Conservation (phyloP, 768 basidiomycete species). For the Leccinum subgranulosum region DNA sequence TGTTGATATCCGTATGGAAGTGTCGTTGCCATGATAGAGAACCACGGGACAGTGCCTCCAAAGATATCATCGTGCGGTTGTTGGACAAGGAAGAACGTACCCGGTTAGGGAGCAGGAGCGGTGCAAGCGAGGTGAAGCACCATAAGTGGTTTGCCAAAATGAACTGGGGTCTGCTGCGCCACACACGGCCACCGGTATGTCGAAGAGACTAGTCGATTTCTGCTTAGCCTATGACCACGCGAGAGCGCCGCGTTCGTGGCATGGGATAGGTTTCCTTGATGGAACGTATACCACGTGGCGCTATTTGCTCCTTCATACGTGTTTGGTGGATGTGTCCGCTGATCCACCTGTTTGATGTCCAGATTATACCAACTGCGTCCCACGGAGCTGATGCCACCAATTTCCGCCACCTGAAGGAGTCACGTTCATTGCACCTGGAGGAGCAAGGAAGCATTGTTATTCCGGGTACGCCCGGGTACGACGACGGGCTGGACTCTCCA, state of each 20-base stretch:
- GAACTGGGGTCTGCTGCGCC: conserved; percentile 94
- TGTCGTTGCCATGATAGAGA: conserved; percentile 9
- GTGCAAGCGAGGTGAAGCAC: conserved; percentile 97
- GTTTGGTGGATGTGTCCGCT: conserved; percentile 20
- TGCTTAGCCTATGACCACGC: not conserved
- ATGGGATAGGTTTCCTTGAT: not conserved
- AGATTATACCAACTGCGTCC: conserved; percentile 78
- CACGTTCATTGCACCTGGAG: conserved; percentile 87
- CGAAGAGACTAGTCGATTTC: not conserved
- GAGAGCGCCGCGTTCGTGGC: not conserved
- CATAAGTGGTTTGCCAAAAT: conserved; percentile 98
- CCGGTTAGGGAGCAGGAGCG: conserved; percentile 86
- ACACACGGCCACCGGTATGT: conserved; percentile 89
- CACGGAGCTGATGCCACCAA: conserved; percentile 83
- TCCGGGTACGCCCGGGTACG: conserved; percentile 40
- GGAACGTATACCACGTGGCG: conserved; percentile 9
- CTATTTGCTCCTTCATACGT: conserved; percentile 9
- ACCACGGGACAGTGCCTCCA: conserved; percentile 60
- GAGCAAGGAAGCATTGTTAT: conserved; percentile 43
- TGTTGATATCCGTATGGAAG: conserved; percentile 27
- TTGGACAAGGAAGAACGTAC: conserved; percentile 90
- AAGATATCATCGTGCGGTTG: conserved; percentile 81
- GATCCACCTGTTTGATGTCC: conserved; percentile 24
- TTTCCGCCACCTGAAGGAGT: conserved; percentile 89
- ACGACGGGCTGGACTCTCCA: conserved; percentile 43